A percentile compares a stretch with the other conserved stretches of the same genome.
Conservation (phyloP, 83 land plant genomes). For the Thuja plicata region DNA sequence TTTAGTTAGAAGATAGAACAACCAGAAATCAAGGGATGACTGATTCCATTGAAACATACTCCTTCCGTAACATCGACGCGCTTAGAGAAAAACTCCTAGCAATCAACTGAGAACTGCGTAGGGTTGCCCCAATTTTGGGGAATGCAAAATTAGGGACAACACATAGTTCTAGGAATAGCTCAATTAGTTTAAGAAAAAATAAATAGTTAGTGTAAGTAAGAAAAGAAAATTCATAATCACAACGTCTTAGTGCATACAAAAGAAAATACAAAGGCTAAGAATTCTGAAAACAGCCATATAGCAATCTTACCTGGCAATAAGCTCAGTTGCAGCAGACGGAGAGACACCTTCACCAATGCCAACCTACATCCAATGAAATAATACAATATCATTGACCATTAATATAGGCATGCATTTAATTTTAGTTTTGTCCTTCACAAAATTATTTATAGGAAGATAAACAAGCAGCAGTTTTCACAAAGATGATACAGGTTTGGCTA, state of each 20-base stretch:
- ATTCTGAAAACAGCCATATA: not conserved
- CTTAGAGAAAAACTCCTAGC: no score
- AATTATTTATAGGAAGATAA: not conserved
- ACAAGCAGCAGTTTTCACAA: not conserved
- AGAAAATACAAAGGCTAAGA: not conserved
- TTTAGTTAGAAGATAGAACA: no score
- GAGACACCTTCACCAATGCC: constrained; percentile 99
- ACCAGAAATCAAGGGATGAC: no score
- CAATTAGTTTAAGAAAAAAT: not conserved
- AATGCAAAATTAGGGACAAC: no score
- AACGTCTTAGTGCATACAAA: not conserved
- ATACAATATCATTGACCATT: not conserved
- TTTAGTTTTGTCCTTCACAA: not conserved
- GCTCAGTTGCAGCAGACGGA: constrained; percentile 98
- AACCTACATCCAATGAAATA: constrained; percentile 54
- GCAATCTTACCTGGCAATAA: constrained; percentile 84
- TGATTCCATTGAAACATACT: no score
- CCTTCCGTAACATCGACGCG: no score
- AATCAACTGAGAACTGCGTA: no score
- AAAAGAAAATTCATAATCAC: not conserved
- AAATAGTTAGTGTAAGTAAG: not conserved
- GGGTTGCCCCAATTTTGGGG: no score
- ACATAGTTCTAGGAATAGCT: not conserved
- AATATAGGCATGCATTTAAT: not conserved
- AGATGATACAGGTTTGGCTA: not conserved